Percentiles rank a stretch among this genome's conserved stretches.
Conservation (phyloP, 2,329 filamentous ascomycete species). For the Daldinia sp. region DNA sequence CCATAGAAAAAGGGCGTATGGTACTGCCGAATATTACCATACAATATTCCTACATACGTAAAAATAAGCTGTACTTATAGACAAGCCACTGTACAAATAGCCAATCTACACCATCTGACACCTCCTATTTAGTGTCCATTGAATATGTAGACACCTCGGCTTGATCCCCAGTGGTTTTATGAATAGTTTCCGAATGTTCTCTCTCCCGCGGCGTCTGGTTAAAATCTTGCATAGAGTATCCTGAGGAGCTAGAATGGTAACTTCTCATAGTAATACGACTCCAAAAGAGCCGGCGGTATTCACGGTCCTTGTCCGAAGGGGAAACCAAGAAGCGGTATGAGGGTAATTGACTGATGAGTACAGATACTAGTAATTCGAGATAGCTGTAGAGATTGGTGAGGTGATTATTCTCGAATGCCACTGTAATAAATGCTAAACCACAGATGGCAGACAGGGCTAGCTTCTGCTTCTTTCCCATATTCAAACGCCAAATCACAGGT, state of each 20-base stretch:
- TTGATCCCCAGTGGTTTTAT: neutral
- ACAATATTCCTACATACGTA: too few relatives aligned
- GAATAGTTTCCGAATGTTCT: neutral
- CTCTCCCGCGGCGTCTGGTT: neutral
- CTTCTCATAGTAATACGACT: constrained; percentile 31
- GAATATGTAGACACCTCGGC: neutral
- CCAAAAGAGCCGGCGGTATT: constrained; percentile 35
- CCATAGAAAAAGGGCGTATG: too few relatives aligned
- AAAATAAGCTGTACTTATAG: too few relatives aligned
- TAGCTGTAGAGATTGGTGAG: constrained; percentile 41
- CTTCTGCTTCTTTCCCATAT: constrained; percentile 35
- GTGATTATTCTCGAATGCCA: constrained; percentile 34
- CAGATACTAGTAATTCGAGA: constrained; percentile 36
- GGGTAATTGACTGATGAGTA: constrained; percentile 40
- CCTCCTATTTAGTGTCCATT: neutral
- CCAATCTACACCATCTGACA: too few relatives aligned
- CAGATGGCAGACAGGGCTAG: constrained; percentile 36
- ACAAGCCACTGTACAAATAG: too few relatives aligned
- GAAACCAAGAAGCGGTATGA: constrained; percentile 43
- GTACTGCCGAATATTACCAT: too few relatives aligned
- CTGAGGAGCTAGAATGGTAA: constrained; percentile 24
- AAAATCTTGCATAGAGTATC: constrained; percentile 28
- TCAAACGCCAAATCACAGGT: constrained; percentile 37
- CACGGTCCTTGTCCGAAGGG: constrained; percentile 33
- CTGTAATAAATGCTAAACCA: constrained; percentile 34